Evolutionary conservation across 441 rosid genomes (phyloP), one percentile per base, ranked within the genome.

Genomic region (Biscutella auriculata): DNA sequence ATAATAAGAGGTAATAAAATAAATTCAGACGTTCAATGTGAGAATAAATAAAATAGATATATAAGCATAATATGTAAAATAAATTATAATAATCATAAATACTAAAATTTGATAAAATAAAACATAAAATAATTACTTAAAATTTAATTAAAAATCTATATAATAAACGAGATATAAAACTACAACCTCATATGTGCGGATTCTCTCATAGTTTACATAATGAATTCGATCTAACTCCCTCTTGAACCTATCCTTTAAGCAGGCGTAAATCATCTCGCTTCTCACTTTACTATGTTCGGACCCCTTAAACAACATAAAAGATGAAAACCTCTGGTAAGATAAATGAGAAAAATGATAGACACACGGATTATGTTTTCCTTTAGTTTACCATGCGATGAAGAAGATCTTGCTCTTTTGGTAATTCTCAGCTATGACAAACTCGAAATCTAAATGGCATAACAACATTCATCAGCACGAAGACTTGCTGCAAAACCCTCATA

Each of bases 261-360:
- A 74, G 0, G 84, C 84, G 32, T 79, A 79, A 16, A 76, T 76
- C 82, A 79, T 77, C 79, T 79, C 77, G 78, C 75, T 79, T 62
- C 82, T 73, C 33, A 79, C 84, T 60, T 65, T 77, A 6, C 58
- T 3, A 60, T 51, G 23, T 75, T 79, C 3, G 80, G 84, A 9
- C 70, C 77, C 84, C 82, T 79, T 53, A 30, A 30, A 28, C 5
- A 29, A 28, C 1, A 9, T 1, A 23, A 28, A 3, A 13, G 23
- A 16, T 9, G 25, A n/a, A 25, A 52, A 10, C 5, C 10, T 14
- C 21, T 21, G 9, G 26, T n/a, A 26, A 53, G 15, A 32, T 25
- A n/a, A 34, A 10, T 12, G 7, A 34, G 34, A 42, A 25, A 33
- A 6, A 3, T n/a, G n/a, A n/a, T n/a, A 53, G 9, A 53, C 15